These are phyloP conservation scores for Primulina tabacum DNA, from an alignment of 257 asterid genomes.

Conservation along the genomic window DNA sequence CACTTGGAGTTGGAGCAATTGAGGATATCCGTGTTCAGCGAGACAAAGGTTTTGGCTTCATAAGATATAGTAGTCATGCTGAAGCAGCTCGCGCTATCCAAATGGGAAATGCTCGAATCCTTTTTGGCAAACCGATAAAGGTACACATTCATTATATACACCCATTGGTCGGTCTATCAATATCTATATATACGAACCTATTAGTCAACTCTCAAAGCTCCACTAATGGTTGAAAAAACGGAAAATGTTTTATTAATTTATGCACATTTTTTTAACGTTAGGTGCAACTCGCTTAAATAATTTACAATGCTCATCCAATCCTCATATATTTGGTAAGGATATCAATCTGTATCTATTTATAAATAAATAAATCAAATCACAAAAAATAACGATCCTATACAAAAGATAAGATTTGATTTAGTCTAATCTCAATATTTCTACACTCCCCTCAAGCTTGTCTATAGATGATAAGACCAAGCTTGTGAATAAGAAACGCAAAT, in stretches of 20 bases:
- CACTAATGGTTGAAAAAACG: not conserved
- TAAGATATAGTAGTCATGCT: constrained; percentile 73
- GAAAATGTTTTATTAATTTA: too few relatives aligned
- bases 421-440: too few relatives aligned
- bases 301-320: too few relatives aligned
- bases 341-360: too few relatives aligned
- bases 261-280: too few relatives aligned
- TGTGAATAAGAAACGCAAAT: not conserved
- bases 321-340: too few relatives aligned
- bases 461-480: not conserved
- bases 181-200: not conserved
- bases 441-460: not conserved
- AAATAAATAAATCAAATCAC: too few relatives aligned
- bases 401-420: too few relatives aligned
- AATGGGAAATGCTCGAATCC: constrained; percentile 62
- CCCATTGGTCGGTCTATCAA: not conserved
- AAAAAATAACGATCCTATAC: too few relatives aligned
- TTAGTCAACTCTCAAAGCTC: not conserved
- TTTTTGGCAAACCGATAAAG: constrained; percentile 64
- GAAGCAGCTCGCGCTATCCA: constrained; percentile 90
- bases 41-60: constrained; percentile 87
- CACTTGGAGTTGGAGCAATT: constrained; percentile 68
- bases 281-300: too few relatives aligned
- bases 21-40: constrained; percentile 84
- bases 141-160: constrained; percentile 27